These are phyloP conservation scores for Mycena filopes DNA, from an alignment of 768 basidiomycete species.

Conservation along the genomic window DNA sequence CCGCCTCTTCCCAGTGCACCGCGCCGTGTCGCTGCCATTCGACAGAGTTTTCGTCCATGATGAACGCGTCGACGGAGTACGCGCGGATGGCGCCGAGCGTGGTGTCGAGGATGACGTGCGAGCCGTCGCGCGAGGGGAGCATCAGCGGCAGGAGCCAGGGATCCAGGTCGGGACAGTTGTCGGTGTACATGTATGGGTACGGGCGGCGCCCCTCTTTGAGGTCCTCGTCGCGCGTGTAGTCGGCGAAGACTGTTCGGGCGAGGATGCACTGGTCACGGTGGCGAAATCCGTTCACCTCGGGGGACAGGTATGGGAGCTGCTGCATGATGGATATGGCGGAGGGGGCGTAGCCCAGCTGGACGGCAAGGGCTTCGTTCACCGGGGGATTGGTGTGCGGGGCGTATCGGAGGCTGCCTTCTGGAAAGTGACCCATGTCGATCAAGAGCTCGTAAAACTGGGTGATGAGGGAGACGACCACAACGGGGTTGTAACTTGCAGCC, in stretches of 20 bases:
- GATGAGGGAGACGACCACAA: conserved; percentile 17
- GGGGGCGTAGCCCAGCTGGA: conserved; percentile 20
- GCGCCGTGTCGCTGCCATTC: conserved; percentile 20
- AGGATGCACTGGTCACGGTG: neutral
- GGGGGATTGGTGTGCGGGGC: conserved; percentile 18
- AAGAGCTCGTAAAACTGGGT: conserved; percentile 23
- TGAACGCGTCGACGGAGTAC: neutral
- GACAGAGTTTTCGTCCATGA: neutral
- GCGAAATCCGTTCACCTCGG: neutral
- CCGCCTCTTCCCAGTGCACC: neutral
- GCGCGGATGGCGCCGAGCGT: conserved; percentile 24
- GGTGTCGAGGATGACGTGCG: conserved; percentile 30
- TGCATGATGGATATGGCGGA: conserved; percentile 21
- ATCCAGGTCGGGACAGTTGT: conserved; percentile 18
- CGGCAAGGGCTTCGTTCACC: conserved; percentile 14
- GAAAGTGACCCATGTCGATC: conserved; percentile 26
- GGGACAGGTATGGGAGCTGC: conserved; percentile 7
- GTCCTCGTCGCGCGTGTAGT: conserved; percentile 21
- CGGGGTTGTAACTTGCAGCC: conserved; percentile 17
- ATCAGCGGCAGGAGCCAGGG: conserved; percentile 27
- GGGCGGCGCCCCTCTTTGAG: conserved; percentile 20
- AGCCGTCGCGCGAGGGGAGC: conserved; percentile 20
- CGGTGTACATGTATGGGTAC: conserved; percentile 16
- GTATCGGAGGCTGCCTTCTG: conserved; percentile 12
- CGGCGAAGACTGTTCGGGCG: conserved; percentile 1